Base-by-base conservation (phyloP, 208 protist genomes). In the Crithidia fasciculata region DNA sequence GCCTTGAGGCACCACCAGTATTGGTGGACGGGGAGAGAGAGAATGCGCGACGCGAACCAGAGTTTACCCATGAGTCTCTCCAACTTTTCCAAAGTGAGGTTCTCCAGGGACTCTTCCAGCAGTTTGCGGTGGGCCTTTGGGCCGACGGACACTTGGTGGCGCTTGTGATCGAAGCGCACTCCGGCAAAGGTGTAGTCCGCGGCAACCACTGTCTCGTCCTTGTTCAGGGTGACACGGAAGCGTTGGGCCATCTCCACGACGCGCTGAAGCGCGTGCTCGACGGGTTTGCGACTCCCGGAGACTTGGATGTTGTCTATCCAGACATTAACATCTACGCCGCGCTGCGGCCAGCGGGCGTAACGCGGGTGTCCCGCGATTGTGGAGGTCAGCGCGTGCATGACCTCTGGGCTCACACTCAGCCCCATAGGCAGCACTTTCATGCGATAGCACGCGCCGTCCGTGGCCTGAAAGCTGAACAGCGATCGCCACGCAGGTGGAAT, bases 301-400 rank as follows among this genome's bases (percentile, higher is more conserved):
- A 78, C 68, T 37, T 77, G 63, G 16, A 82, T 82, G 50, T 78
- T 78, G 43, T 82, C 78, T 15, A 82, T 68, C 62, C 66, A 78
- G 2, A 78, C 66, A 44, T 82, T 77, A 19, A 78, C 49, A 3
- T 41, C 43, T 0, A 82, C 63, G 36, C 3, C 28, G 12, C 15
- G 37, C 39, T 28, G 16, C 2, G 71, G 78, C 4, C 40, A 45
- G 10, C 54, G 28, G 0, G 74, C 62, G 36, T 76, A 71, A 10
- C 1, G 28, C 15, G 52, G 64, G 49, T 62, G 66, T 4, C 78
- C 78, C 2, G 72, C 71, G 0, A 78, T 28, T 0, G 57, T 65
- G 3, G 62, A 37, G n/a, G 72, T 74, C 49, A 82, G 50, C 44
- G 41, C 53, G 39, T 78, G 78, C 60, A 82, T 74, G 15, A 82